Conservation (phyloP, 1,284 basidiomycete species). For the Moesziomyces globuligerus region DNA sequence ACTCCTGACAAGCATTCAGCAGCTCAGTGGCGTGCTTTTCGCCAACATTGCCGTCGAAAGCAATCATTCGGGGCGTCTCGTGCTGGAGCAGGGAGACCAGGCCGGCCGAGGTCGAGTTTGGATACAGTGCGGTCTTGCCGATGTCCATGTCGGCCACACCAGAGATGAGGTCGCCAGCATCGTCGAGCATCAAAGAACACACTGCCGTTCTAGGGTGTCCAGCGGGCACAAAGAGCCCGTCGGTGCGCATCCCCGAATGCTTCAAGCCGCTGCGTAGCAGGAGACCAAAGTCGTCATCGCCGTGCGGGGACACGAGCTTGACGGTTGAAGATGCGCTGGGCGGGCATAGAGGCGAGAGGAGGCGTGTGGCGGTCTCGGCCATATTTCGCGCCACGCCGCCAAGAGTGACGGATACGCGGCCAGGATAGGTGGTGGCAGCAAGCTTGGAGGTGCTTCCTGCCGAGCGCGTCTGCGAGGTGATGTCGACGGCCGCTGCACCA, state of each 20-base stretch:
- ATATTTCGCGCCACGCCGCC: constrained; percentile 96
- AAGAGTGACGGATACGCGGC: constrained; percentile 77
- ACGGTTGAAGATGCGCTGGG: constrained; percentile 18
- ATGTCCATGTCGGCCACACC: constrained; percentile 89
- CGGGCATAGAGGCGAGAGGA: constrained; percentile 69
- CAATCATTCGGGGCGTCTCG: constrained; percentile 15
- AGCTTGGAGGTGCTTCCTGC: constrained; percentile 7
- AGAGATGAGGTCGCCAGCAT: constrained; percentile 76
- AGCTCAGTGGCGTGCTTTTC: constrained; percentile 49
- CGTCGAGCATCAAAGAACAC: constrained; percentile 84
- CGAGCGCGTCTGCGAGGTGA: constrained; percentile 50
- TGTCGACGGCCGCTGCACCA: constrained; percentile 62
- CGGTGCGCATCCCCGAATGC: constrained; percentile 78
- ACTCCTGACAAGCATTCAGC: constrained; percentile 26
- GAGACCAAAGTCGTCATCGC: constrained; percentile 62
- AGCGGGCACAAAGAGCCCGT: constrained; percentile 74
- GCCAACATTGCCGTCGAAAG: constrained; percentile 46
- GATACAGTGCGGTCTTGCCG: constrained; percentile 12
- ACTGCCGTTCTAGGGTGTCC: constrained; percentile 74
- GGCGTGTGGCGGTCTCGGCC: constrained; percentile 83
- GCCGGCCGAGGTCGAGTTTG: not conserved
- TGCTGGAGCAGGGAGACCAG: constrained; percentile 1
- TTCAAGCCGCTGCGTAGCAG: constrained; percentile 74
- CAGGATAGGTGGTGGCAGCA: constrained; percentile 78
- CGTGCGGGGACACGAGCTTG: constrained; percentile 69